phyloP scores from a whole-genome alignment of 495 filamentous ascomycete species.

The Podospora tetraspora region DNA sequence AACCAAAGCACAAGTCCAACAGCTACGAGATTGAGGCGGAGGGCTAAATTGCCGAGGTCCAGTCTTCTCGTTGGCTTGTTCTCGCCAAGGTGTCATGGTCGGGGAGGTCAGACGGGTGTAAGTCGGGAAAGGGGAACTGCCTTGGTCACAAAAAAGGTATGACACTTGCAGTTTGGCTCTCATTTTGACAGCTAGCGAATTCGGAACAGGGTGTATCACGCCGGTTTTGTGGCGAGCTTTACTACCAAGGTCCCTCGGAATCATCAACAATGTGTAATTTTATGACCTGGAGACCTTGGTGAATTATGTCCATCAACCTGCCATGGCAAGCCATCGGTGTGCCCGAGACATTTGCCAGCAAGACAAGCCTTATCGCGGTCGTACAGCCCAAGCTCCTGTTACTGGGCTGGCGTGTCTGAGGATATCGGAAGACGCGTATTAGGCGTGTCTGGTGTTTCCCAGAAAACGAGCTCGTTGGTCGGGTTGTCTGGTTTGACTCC shows the following conservation, averaged over 20 bases:
- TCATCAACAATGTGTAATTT: neutral
- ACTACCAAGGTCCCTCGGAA: neutral
- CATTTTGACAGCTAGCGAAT: neutral
- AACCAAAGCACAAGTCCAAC: constrained; percentile 98
- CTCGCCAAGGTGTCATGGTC: neutral
- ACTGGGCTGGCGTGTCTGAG: neutral
- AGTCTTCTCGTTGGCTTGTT: neutral
- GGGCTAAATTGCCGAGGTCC: constrained; percentile 32
- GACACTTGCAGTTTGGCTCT: constrained; percentile 2
- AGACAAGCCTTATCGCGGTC: neutral
- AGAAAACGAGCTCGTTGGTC: neutral
- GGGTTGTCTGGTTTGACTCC: neutral
- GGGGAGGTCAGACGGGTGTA: neutral
- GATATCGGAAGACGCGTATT: neutral
- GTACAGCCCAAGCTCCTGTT: neutral
- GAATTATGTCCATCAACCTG: neutral
- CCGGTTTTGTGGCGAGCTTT: neutral
- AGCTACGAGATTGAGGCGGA: constrained; percentile 61
- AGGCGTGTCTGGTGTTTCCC: neutral
- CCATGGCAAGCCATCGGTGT: neutral
- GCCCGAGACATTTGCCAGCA: neutral
- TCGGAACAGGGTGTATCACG: neutral
- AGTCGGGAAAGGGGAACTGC: neutral
- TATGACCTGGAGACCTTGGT: no score
- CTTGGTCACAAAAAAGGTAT: constrained; percentile 5